These are phyloP conservation scores for Phytophthora megakarya DNA, from an alignment of 352 stramenopile genomes.

Conservation along the genomic window DNA sequence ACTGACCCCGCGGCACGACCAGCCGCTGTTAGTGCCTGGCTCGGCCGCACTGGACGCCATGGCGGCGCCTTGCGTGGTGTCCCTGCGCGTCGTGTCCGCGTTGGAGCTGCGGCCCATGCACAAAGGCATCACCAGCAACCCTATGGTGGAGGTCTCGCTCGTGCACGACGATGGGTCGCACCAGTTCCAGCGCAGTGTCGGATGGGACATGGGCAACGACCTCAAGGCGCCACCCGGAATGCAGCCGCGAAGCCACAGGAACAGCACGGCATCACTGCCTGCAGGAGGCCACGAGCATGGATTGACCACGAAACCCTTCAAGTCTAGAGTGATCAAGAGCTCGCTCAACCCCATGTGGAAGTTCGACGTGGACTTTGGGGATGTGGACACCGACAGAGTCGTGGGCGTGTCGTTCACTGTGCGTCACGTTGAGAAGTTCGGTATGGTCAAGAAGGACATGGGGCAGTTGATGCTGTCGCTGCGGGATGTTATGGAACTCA, in stretches of 20 bases:
- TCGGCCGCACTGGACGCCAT: constrained; percentile 68
- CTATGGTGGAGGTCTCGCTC: constrained; percentile 75
- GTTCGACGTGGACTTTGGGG: constrained; percentile 81
- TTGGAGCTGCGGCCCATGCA: constrained; percentile 65
- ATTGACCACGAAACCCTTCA: constrained; percentile 52
- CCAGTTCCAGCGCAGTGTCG: constrained; percentile 33
- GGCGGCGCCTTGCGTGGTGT: constrained; percentile 61
- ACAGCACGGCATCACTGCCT: constrained; percentile 33
- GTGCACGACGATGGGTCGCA: constrained; percentile 54
- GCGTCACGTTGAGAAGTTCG: constrained; percentile 73
- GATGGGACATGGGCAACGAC: constrained; percentile 56
- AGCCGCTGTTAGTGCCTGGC: constrained; percentile 62
- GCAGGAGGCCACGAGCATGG: constrained; percentile 28
- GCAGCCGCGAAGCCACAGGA: constrained; percentile 13
- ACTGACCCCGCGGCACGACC: constrained; percentile 57
- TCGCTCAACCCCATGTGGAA: constrained; percentile 85
- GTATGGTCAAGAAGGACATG: constrained; percentile 76
- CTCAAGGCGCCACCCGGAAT: constrained; percentile 35
- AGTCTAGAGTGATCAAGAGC: constrained; percentile 65
- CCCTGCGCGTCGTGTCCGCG: constrained; percentile 60
- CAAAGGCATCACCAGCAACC: constrained; percentile 72
- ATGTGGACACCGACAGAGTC: constrained; percentile 70
- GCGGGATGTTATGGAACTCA: constrained; percentile 73
- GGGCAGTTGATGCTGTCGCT: constrained; percentile 68
- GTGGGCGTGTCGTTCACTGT: constrained; percentile 73